These are phyloP conservation scores for Quercus lobata DNA, from an alignment of 331 rosid genomes.

Conservation along the genomic window DNA sequence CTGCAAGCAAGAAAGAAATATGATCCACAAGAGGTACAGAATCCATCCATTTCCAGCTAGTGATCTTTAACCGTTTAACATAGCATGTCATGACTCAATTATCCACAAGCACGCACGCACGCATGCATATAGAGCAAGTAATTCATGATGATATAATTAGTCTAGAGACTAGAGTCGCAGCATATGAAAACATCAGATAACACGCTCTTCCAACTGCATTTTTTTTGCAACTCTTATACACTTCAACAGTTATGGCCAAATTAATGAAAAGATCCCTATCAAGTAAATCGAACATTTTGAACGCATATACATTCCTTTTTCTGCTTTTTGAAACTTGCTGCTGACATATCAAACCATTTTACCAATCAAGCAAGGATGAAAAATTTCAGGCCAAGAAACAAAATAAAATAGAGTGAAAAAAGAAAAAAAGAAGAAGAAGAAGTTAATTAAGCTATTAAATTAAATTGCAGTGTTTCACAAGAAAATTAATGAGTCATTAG, in stretches of 20 bases:
- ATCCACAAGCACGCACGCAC: not conserved
- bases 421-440: too few relatives aligned
- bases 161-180: too few relatives aligned
- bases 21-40: not conserved
- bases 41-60: not conserved
- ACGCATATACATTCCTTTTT: too few relatives aligned
- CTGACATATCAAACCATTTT: too few relatives aligned
- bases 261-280: not conserved
- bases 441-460: not conserved
- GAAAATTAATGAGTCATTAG: not conserved
- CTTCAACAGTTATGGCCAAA: not conserved
- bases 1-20: constrained; percentile 40
- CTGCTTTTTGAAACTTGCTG: too few relatives aligned
- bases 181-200: too few relatives aligned
- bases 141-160: too few relatives aligned
- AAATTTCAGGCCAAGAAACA: not conserved
- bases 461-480: constrained; percentile 5
- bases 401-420: not conserved
- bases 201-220: too few relatives aligned
- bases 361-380: not conserved
- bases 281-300: not conserved
- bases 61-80: not conserved
- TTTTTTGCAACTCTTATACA: not conserved
- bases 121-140: too few relatives aligned
- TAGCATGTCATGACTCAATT: not conserved